phyloP scores from a whole-genome alignment of 2,329 filamentous ascomycete genomes.

The Exophiala xenobiotica region DNA sequence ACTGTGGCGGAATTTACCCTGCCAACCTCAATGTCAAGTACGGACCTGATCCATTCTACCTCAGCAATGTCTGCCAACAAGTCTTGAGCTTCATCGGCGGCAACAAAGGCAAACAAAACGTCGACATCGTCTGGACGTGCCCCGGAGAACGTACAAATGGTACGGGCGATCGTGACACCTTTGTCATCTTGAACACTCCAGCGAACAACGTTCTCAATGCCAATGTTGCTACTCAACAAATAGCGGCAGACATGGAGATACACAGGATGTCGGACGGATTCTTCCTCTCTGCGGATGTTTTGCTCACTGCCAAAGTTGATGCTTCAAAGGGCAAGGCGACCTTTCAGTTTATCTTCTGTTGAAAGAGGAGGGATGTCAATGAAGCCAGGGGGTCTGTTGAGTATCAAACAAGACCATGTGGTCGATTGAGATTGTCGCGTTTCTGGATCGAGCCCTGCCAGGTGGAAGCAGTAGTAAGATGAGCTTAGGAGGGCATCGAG shows the following conservation, averaged over 20 bases:
- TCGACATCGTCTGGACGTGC: constrained; percentile 19
- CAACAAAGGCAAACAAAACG: constrained; percentile 12
- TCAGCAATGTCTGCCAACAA: constrained; percentile 10
- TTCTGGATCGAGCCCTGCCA: too few species aligned
- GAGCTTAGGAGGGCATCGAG: too few species aligned
- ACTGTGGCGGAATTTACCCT: constrained; percentile 16
- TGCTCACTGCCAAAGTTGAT: constrained; percentile 12
- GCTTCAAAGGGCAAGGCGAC: background rate
- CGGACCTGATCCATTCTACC: constrained; percentile 18
- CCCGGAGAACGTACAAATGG: constrained; percentile 5
- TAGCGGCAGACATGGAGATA: constrained; percentile 13
- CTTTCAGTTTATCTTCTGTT: constrained; percentile 22
- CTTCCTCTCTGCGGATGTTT: constrained; percentile 9
- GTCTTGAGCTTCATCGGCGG: constrained; percentile 19
- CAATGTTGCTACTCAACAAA: constrained; percentile 9
- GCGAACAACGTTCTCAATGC: constrained; percentile 4
- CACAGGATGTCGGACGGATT: constrained; percentile 6
- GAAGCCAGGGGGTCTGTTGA: background rate
- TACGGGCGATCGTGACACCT: constrained; percentile 13
- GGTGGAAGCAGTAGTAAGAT: too few species aligned
- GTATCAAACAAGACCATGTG: too few species aligned
- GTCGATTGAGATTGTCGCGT: too few species aligned
- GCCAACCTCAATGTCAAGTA: constrained; percentile 21
- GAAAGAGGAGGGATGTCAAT: background rate
- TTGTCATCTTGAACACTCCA: constrained; percentile 11